These are phyloP conservation scores for bread wheat (Triticum aestivum) DNA, from an alignment of 176 grass and related monocot species.

Conservation along the genomic window IWGSC_CS_RefSeq_v2.1 NC_057800.1:21431537-21432036, in stretches of 20 bases:
- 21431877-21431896: background rate
- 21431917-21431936: background rate
- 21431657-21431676: conserved; percentile 37
- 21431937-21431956: background rate
- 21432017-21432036: conserved; percentile 59
- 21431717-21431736: conserved; percentile 51
- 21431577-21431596: background rate
- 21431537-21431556: background rate
- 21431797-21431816: conserved; percentile 46
- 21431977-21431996: conserved; percentile 68
- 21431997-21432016: conserved; percentile 70
- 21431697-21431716: conserved; percentile 43
- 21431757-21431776: conserved; percentile 63
- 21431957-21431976: conserved; percentile 51
- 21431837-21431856: conserved; percentile 70
- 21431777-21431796: conserved; percentile 44
- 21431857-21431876: conserved; percentile 31
- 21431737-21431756: conserved; percentile 57
- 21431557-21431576: background rate
- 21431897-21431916: background rate
- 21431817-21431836: conserved; percentile 51
- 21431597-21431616: background rate
- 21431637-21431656: conserved; percentile 48
- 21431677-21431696: conserved; percentile 51
- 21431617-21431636: background rate